Conservation (phyloP, 345 rosid genomes). For the Salix caprea region DNA sequence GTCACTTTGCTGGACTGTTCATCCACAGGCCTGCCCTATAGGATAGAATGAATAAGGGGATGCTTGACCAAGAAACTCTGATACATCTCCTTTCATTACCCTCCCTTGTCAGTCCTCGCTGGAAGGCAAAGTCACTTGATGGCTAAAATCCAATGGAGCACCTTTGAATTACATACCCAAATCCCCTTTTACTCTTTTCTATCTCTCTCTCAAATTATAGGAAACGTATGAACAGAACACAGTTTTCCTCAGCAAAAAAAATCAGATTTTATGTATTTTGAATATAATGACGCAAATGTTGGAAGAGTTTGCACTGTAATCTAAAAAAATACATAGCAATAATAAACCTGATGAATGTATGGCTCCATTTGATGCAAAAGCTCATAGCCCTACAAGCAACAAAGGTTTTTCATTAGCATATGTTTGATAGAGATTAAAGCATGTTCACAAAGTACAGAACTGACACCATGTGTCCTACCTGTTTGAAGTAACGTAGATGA, state of each 20-base stretch:
- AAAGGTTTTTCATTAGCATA: slow-evolving; percentile 16
- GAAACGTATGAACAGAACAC: neutral
- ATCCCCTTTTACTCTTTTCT: too few species aligned
- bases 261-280: neutral
- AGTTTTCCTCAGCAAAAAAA: neutral
- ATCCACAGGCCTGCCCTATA: neutral
- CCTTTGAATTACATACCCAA: neutral
- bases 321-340: neutral
- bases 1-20: neutral
- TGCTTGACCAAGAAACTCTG: neutral
- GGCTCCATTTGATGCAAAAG: slow-evolving; percentile 99
- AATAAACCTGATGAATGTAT: slow-evolving; percentile 78
- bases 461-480: slow-evolving; percentile 37
- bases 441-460: slow-evolving; percentile 12
- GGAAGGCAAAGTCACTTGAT: neutral
- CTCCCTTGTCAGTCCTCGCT: neutral
- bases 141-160: neutral
- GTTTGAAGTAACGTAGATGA: slow-evolving; percentile 95
- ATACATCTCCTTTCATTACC: neutral
- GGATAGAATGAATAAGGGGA: neutral
- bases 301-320: neutral
- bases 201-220: neutral
- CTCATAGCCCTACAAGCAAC: slow-evolving; percentile 65
- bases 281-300: neutral
- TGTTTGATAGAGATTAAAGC: slow-evolving; percentile 10